Conservation (phyloP, 2,329 filamentous ascomycete genomes). For the Coniochaeta sp. region DNA sequence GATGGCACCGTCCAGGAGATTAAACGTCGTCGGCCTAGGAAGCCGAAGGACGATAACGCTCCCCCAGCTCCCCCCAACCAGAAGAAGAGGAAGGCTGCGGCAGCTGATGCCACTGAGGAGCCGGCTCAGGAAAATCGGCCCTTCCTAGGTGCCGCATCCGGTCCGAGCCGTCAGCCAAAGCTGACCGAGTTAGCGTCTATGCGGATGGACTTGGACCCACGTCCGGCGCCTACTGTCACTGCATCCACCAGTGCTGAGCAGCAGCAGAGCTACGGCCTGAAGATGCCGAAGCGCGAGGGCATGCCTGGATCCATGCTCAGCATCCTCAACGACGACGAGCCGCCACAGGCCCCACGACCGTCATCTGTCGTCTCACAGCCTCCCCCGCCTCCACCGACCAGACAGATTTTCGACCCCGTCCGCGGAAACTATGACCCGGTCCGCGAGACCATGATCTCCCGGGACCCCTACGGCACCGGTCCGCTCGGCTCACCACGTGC, state of each 20-base stretch:
- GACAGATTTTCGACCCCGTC: conserved; percentile 86
- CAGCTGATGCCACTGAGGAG: conserved; percentile 26
- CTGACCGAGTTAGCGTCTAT: conserved; percentile 32
- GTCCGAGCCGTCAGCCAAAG: conserved; percentile 28
- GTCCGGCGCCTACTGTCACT: conserved; percentile 10
- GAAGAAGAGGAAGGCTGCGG: conserved; percentile 46
- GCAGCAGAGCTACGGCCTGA: conserved; percentile 27
- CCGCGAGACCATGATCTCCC: conserved; percentile 51
- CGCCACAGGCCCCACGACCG: conserved; percentile 32
- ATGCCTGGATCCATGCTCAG: conserved; percentile 46
- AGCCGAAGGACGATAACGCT: conserved; percentile 53
- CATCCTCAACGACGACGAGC: conserved; percentile 48
- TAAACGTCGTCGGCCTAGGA: conserved; percentile 46
- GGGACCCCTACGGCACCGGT: conserved; percentile 38
- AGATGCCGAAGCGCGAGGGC: conserved; percentile 43
- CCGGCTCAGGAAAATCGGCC: conserved; percentile 23
- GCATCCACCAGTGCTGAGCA: conserved; percentile 5
- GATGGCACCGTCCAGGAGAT: conserved; percentile 27
- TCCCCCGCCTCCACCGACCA: conserved; percentile 48
- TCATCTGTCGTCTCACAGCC: conserved; percentile 35
- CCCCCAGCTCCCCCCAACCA: conserved; percentile 45
- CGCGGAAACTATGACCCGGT: conserved; percentile 65
- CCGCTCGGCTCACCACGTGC: conserved; percentile 44
- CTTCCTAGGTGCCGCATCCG: conserved; percentile 23
- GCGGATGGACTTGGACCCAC: conserved; percentile 24